Percentiles rank a stretch among this genome's conserved stretches.
These are phyloP conservation scores for Neurospora hispaniola DNA, from an alignment of 495 filamentous ascomycete genomes.

Conservation along the genomic window DNA sequence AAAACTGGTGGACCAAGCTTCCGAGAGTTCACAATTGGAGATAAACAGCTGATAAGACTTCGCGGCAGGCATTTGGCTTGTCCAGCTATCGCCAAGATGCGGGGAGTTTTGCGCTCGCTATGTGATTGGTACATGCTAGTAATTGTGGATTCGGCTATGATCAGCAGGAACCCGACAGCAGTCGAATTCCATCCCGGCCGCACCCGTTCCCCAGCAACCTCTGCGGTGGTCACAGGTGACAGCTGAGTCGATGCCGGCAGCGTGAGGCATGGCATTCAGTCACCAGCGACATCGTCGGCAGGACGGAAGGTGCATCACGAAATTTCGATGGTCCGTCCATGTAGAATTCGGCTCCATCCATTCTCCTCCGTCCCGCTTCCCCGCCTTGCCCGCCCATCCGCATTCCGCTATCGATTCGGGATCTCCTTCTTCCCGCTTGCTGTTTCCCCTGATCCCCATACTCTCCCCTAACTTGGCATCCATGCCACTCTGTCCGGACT, in stretches of 20 bases:
- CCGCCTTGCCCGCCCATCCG: neutral
- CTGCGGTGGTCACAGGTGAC: neutral
- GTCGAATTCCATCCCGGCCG: neutral
- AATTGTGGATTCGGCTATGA: neutral
- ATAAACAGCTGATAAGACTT: neutral
- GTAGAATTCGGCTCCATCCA: neutral
- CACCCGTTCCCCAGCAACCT: neutral
- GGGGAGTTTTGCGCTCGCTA: neutral
- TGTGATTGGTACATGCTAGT: neutral
- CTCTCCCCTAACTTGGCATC: neutral
- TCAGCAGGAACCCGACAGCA: neutral
- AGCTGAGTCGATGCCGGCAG: neutral
- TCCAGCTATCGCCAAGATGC: neutral
- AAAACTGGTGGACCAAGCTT: constrained; percentile 3
- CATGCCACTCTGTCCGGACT: neutral
- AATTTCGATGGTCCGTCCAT: neutral
- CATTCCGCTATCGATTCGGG: neutral
- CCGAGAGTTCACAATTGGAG: neutral
- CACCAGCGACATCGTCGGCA: neutral
- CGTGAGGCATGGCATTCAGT: neutral
- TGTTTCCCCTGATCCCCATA: neutral
- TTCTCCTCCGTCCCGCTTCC: neutral
- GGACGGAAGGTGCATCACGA: neutral
- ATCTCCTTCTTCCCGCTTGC: neutral
- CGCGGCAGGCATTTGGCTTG: neutral